A percentile compares a stretch with the other conserved stretches of the same genome.
phyloP scores from a whole-genome alignment of 345 rosid genomes.

The Heritiera fomes region DNA sequence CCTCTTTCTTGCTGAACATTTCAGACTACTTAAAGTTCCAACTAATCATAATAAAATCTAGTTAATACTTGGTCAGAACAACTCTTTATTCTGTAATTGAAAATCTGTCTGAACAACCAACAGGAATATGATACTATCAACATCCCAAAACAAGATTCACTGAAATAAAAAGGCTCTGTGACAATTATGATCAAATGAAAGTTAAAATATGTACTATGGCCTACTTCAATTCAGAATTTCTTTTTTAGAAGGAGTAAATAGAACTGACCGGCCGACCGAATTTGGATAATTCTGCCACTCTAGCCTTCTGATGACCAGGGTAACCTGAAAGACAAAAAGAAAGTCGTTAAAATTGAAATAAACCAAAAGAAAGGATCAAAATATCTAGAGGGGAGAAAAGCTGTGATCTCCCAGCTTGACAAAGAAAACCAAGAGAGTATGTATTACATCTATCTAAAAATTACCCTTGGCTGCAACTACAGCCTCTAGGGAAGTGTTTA shows the following conservation, averaged over 20 bases:
- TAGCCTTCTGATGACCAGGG: conserved; percentile 86
- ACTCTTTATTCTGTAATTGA: not conserved
- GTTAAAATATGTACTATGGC: not conserved
- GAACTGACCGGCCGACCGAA: conserved; percentile 87
- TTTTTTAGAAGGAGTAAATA: conserved; percentile 8
- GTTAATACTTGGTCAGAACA: not conserved
- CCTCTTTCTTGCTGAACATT: conserved; percentile 3
- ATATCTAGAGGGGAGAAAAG: not conserved
- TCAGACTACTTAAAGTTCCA: conserved; percentile 10
- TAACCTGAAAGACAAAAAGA: conserved; percentile 42
- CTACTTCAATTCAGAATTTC: not conserved
- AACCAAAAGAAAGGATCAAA: not conserved
- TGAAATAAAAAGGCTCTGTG: not conserved
- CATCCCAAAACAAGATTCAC: not conserved
- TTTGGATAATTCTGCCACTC: conserved; percentile 79
- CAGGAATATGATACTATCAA: not conserved
- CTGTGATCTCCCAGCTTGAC: not conserved
- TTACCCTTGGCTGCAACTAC: not conserved
- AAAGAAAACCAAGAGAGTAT: not conserved
- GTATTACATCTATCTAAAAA: not conserved
- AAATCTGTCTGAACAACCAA: not conserved
- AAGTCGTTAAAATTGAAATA: conserved; percentile 16
- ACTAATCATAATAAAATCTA: not conserved
- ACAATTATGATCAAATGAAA: not conserved
- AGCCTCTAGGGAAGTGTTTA: not conserved